Evolutionary conservation across 495 filamentous ascomycete species (phyloP), one percentile per base, ranked within the genome.

Genomic region (Rostrohypoxylon terebratum): DNA sequence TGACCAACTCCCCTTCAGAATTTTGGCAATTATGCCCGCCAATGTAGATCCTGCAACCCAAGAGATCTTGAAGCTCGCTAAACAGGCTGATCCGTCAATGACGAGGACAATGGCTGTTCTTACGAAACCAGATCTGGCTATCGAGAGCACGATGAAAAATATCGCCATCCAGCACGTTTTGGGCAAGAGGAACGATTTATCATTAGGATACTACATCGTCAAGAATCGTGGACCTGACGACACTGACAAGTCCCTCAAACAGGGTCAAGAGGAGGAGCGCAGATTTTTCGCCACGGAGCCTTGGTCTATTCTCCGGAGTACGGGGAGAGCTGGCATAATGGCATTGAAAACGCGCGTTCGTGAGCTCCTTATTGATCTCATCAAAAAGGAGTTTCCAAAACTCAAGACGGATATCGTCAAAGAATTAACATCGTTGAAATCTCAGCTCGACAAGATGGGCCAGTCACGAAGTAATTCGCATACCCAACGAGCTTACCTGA

Each of bases 1-100:
- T 25, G 4, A 51, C 8, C 14, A n/a, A 8, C 7, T 21, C 18
- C 16, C 50, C 8, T 50, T 0, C 7, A 82, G 88, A 48, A 88
- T 90, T 18, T 74, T 91, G 1, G 83, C 86, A 1, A 87, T 90
- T 8, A 79, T 90, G 11, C 87, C 87, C 0, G 83, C 83, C 14
- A 88, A 88, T 54, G 83, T 88, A 3, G 88, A 91, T 44, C 82
- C 87, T 40, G 87, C 86, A 0, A 89, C 83, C 0, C 87, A 91
- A 67, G 87, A 89, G 54, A 88, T 91, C 28, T 68, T 90, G 80
- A 75, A 80, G 58, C 72, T 89, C 57, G 85, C 88, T 0, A 79
- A 82, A 10, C 79, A 84, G 51, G 67, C 71, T 2, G 87, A 90
- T 69, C 75, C 77, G 0, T 58, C 75, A 3, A 86, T 87, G 21